These are phyloP conservation scores for Suillus brevipes DNA, from an alignment of 768 basidiomycete species.

Conservation along the genomic window DNA sequence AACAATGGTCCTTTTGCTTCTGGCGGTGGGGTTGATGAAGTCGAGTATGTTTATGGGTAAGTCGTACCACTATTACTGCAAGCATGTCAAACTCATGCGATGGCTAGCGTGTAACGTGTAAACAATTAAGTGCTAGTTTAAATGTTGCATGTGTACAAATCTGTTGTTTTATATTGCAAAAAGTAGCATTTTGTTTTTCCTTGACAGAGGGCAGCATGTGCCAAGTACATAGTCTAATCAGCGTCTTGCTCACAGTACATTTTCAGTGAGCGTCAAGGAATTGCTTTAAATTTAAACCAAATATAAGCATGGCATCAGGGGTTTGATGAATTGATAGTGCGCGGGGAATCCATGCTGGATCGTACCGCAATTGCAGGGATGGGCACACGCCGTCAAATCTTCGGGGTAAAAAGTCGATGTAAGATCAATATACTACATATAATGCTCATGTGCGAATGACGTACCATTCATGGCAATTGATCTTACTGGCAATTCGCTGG, in stretches of 20 bases:
- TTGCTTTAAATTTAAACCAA: neutral
- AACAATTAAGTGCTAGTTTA: neutral
- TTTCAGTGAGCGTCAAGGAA: neutral
- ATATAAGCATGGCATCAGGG: neutral
- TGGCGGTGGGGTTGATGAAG: conserved; percentile 85
- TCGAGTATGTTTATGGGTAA: conserved; percentile 86
- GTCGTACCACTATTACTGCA: conserved; percentile 25
- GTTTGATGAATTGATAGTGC: neutral
- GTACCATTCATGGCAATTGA: no score
- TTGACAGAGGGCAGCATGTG: neutral
- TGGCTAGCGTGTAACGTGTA: conserved; percentile 23
- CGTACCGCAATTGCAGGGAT: no score
- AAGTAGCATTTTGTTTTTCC: neutral
- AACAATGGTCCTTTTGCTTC: conserved; percentile 71
- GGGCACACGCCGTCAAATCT: no score
- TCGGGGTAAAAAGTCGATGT: no score
- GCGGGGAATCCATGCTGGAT: no score
- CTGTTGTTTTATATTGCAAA: neutral
- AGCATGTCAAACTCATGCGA: conserved; percentile 13
- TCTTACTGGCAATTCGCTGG: no score
- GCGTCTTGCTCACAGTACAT: neutral
- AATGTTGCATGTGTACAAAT: conserved; percentile 2
- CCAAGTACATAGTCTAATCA: neutral
- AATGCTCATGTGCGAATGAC: no score
- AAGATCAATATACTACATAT: no score